Evolutionary conservation across 2,329 filamentous ascomycete species (phyloP), one percentile per base, ranked within the genome.

Genomic region (Sporothrix humicola): DNA sequence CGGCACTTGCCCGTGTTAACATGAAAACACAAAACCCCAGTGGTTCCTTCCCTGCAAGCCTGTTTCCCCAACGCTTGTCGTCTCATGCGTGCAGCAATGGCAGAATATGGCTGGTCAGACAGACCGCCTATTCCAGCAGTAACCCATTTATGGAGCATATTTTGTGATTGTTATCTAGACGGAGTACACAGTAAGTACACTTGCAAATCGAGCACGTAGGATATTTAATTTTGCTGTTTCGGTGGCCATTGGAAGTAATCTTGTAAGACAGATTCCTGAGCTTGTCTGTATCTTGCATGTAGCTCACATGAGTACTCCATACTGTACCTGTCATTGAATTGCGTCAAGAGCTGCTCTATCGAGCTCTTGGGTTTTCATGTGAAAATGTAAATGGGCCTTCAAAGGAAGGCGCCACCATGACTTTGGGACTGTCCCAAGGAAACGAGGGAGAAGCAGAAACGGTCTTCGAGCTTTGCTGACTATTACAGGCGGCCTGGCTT

Each of bases 41-140:
- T 69, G 17, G 48, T 69, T 52, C 65, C 65, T 54, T 68, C 31
- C 31, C 31, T 37, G 31, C 4, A 37, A 37, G 31, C 31, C 31
- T 37, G 31, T 5, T 37, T 37, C 65, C 66, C 66, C 66, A 56
- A 56, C 66, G 50, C 65, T 37, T 66, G 61, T 66, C 65, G 48
- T 69, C 66, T 23, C 52, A 70, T 58, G 31, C 52, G 68, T 59
- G 52, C 52, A 46, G 10, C 37, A 70, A 44, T 58, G 23, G 31
- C 26, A 15, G 48, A 44, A 42, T 69, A 56, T 69, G 50, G 26
- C 48, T 69, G 48, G 66, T 50, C 66, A 70, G 37, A 17, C 31
- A 65, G 37, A 46, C 59, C 37, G 59, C 59, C 42, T 10, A 46
- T 65, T 42, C n/a, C 12, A 20, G 59, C n/a, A 17, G 37, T 42